phyloP scores from a whole-genome alignment of 495 filamentous ascomycete genomes.

The Terfezia boudieri region DNA sequence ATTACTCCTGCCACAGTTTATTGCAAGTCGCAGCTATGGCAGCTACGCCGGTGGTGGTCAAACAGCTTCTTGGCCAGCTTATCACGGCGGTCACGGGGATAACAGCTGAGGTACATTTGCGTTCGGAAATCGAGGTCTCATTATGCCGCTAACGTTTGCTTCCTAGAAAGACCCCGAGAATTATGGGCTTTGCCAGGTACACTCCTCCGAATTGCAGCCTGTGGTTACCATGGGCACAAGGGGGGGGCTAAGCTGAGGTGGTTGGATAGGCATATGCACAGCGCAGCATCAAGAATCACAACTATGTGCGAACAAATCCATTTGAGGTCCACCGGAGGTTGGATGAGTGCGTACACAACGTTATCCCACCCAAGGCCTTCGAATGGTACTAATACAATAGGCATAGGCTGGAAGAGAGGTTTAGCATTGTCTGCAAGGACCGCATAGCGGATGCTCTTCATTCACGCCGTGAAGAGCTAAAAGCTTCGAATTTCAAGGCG shows the following conservation, averaged over 20 bases:
- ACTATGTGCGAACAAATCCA: constrained; percentile 58
- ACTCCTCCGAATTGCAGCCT: constrained; percentile 12
- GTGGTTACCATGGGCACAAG: constrained; percentile 12
- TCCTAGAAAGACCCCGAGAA: constrained; percentile 22
- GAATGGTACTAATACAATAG: too few relatives aligned
- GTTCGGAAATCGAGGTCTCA: neutral
- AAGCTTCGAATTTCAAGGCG: neutral
- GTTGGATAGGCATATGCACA: constrained; percentile 29
- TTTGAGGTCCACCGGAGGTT: constrained; percentile 58
- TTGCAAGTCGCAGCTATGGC: constrained; percentile 1
- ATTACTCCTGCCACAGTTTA: too few relatives aligned
- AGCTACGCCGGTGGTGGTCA: constrained; percentile 9
- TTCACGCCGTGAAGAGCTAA: constrained; percentile 30
- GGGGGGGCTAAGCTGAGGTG: constrained; percentile 8
- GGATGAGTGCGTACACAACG: constrained; percentile 27
- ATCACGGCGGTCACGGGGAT: constrained; percentile 9
- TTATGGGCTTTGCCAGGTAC: constrained; percentile 27
- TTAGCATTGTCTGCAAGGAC: constrained; percentile 55
- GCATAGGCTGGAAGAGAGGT: constrained; percentile 52
- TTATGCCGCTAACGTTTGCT: constrained; percentile 1
- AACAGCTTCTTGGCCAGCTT: constrained; percentile 8
- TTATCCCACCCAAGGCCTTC: too few relatives aligned
- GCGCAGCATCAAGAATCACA: constrained; percentile 33
- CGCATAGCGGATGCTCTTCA: constrained; percentile 56
- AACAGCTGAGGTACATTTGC: constrained; percentile 5